Conservation (phyloP, 805 yeast genomes). For the Suhomyces prunicola region DNA sequence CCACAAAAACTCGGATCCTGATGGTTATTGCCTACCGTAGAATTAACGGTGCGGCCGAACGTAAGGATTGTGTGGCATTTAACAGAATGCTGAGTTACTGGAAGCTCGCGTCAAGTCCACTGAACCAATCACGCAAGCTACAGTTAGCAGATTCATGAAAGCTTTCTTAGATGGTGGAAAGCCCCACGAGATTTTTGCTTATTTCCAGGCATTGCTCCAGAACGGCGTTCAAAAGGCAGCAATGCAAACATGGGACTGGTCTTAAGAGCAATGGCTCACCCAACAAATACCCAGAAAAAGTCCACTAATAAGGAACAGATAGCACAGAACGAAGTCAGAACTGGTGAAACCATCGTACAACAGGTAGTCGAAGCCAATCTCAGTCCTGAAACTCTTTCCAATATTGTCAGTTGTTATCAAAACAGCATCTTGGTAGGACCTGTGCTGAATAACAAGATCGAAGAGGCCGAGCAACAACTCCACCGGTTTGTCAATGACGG, state of each 20-base stretch:
- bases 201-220: constrained; percentile 50
- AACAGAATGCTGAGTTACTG: constrained; percentile 21
- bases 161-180: constrained; percentile 37
- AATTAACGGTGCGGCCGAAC: constrained; percentile 19
- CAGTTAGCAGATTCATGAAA: constrained; percentile 45
- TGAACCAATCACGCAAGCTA: constrained; percentile 35
- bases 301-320: constrained; percentile 21
- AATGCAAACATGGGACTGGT: constrained; percentile 57
- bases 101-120: constrained; percentile 23
- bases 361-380: constrained; percentile 28
- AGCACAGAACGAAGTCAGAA: constrained; percentile 21
- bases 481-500: constrained; percentile 32
- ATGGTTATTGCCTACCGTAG: constrained; percentile 22
- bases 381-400: constrained; percentile 47
- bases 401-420: constrained; percentile 44
- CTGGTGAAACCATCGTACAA: constrained; percentile 27
- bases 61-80: constrained; percentile 18
- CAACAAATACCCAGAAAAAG: constrained; percentile 24
- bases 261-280: constrained; percentile 46
- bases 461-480: constrained; percentile 45
- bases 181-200: constrained; percentile 35
- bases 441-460: constrained; percentile 34
- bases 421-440: constrained; percentile 48
- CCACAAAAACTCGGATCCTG: constrained; percentile 31
- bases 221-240: constrained; percentile 39